Base-by-base conservation (phyloP, 208 protist genomes). In the Naegleria lovaniensis region DNA sequence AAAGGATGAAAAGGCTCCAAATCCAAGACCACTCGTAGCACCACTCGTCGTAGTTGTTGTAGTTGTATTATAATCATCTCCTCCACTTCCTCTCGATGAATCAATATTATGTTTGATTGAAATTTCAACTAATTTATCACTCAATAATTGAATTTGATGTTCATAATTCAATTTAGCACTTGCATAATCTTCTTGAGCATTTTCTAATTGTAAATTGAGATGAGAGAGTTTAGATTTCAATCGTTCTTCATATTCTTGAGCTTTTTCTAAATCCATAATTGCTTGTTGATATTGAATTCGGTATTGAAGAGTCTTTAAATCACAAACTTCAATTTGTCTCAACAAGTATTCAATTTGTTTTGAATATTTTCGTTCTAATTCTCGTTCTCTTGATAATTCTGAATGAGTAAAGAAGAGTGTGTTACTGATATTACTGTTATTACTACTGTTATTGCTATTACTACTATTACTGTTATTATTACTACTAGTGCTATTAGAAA, bases 291-390 rank as follows among this genome's bases (percentile, higher is more conserved):
- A 88, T 58, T 88, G 85, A 29, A 88, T 33, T 88, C 85, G 11
- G 29, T 88, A 88, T 39, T 88, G n/a, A 39, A 88, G 41, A 38
- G 41, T 36, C 43, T 88, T 88, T 29, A 58, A 33, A 38, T 88
- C 85, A 39, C 85, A 88, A 29, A 88, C n/a, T 58, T 88, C 85
- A 58, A 88, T 58, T 58, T 88, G 85, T 58, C n/a, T 48, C 29
- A 88, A 58, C n/a, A 88, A 88, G 40, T 88, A 58, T 39, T 88
- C 85, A 29, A 58, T 58, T 58, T 58, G 85, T 38, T 58, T 51
- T 0, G 16, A 29, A 48, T 85, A 58, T n/a, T 48, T 58, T 11
- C 29, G 0, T 39, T 88, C 33, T 25, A 88, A 39, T 58, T 48
- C 25, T 29, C 36, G 7, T 58, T 88, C 85, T 25, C 85, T 19